A percentile compares a stretch with the other conserved stretches of the same genome.
phyloP scores from a whole-genome alignment of 192 early-diverging fungal species.

The Chytriomyces confervae region DNA sequence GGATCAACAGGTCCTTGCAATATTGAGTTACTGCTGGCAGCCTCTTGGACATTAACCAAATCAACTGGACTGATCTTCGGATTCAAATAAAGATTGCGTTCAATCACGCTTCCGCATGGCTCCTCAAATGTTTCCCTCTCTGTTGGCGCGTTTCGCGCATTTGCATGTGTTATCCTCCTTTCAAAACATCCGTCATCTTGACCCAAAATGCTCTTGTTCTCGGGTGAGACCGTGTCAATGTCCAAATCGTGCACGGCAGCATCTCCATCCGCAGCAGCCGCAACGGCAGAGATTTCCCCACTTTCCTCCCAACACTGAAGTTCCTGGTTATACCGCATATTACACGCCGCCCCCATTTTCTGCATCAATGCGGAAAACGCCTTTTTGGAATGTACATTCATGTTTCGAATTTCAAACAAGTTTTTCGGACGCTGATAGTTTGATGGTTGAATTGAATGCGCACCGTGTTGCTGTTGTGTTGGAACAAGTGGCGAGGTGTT shows the following conservation, averaged over 20 bases:
- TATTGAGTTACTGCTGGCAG: too few relatives aligned
- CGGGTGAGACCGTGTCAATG: too few relatives aligned
- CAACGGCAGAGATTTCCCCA: neutral
- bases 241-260: too few relatives aligned
- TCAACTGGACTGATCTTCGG: too few relatives aligned
- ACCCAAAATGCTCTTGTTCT: too few relatives aligned
- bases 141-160: too few relatives aligned
- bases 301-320: constrained; percentile 35
- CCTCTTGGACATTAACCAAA: too few relatives aligned
- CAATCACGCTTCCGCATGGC: too few relatives aligned
- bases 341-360: constrained; percentile 37
- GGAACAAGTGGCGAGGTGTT: neutral
- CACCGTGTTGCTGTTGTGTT: neutral
- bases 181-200: too few relatives aligned
- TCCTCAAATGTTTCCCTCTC: too few relatives aligned
- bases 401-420: constrained; percentile 25
- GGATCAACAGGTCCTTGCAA: neutral
- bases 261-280: neutral
- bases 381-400: constrained; percentile 7
- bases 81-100: too few relatives aligned
- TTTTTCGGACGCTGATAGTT: neutral
- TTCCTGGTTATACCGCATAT: constrained; percentile 41
- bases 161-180: too few relatives aligned
- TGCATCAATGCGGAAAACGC: constrained; percentile 35
- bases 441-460: neutral